Conservation (phyloP, 441 rosid species). For the Erysimum pusillum region DNA sequence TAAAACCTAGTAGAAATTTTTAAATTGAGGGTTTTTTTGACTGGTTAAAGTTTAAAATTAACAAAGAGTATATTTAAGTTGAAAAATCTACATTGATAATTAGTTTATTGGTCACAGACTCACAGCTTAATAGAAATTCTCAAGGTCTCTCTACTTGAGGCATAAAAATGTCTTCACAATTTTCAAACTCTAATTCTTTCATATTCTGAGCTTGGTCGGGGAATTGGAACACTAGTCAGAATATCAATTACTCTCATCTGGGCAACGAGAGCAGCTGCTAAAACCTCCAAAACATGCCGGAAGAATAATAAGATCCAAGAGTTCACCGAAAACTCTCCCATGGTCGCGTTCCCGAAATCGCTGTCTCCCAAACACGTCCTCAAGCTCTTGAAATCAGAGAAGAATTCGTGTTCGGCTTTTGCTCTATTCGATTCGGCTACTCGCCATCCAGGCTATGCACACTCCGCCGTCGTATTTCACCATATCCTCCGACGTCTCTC, state of each 20-base stretch:
- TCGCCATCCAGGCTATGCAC: slow-evolving; percentile 58
- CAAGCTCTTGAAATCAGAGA: slow-evolving; percentile 69
- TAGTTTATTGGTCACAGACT: no score
- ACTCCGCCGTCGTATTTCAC: slow-evolving; percentile 70
- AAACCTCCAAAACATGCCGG: slow-evolving; percentile 29
- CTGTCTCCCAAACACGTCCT: slow-evolving; percentile 69
- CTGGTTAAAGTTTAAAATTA: no score
- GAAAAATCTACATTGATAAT: no score
- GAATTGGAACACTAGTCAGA: not conserved
- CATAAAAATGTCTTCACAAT: not conserved
- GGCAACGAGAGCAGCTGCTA: slow-evolving; percentile 5
- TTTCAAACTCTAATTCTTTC: not conserved
- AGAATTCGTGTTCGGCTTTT: slow-evolving; percentile 60
- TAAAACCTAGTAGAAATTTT: no score
- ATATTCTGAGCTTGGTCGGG: not conserved
- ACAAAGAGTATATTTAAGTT: no score
- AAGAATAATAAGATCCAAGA: slow-evolving; percentile 42
- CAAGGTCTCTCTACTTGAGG: no score
- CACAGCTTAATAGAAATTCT: no score
- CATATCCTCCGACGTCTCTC: slow-evolving; percentile 81
- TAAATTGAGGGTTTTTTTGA: no score
- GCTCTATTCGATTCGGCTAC: slow-evolving; percentile 72
- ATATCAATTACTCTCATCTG: not conserved
- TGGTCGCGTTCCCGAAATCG: slow-evolving; percentile 59
- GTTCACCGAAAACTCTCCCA: slow-evolving; percentile 37